Base-by-base conservation (phyloP, 768 basidiomycete genomes). In the Galerina sulciceps region DNA sequence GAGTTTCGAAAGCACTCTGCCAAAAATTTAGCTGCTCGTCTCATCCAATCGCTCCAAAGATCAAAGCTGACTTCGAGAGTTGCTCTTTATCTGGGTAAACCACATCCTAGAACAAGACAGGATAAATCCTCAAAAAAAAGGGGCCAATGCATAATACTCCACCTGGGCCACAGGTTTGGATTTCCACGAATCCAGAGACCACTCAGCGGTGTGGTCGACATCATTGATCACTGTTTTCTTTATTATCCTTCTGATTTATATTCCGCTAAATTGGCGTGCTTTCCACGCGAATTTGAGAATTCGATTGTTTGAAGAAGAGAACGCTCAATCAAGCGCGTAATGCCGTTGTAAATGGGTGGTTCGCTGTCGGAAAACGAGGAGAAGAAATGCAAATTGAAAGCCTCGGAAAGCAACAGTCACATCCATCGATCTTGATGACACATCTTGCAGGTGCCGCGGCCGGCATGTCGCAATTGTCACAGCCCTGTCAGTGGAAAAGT, bases 111-210 rank as follows among this genome's bases (percentile, higher is more conserved):
- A 5, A 15, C 26, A 17, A 36, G 10, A 37, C 10, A 22, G 14
- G 20, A 35, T 18, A 35, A 6, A 40, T 17, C 3, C 11, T 18
- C 2, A 51, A 5, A 48, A 31, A 22, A 9, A n/a, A 31, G 14
- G 59, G 58, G 22, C 23, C 35, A 31, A 6, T 15, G 26, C 4
- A 5, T 31, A 8, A 26, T 17, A 37, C 55, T 26, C 57, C 57
- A 89, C 89, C 82, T 96, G 94, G 6, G 90, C 89, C 15, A 89
- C 82, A 9, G 84, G 81, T 69, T 89, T 93, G 15, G 78, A 76
- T 71, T 81, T 87, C 95, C 95, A 98, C 1, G 91, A 91, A 1
- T 82, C 83, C 0, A 91, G 89, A 0, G 83, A 74, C 95, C 95
- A 96, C 4, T 61, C 14, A 63, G 26, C 58, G 67, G 55, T 38